Conservation (phyloP, 176 grass and related monocot species). For the Poa annua region DNA sequence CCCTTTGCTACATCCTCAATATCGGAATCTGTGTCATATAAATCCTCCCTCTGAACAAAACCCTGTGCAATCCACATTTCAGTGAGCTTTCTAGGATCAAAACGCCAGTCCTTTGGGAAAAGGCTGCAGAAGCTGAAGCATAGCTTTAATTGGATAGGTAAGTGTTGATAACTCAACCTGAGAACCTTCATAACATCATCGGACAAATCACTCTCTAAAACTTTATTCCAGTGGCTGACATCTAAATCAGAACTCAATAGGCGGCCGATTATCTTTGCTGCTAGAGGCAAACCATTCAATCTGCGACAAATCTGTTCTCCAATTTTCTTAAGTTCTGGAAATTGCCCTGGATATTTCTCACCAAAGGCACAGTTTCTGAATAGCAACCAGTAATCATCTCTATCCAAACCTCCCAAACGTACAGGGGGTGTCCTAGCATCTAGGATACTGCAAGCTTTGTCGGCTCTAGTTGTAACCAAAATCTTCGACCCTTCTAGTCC, state of each 20-base stretch:
- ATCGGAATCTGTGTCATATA: constrained; percentile 25
- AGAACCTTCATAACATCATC: constrained; percentile 69
- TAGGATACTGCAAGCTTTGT: constrained; percentile 44
- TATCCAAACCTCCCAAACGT: constrained; percentile 50
- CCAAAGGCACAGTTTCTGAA: constrained; percentile 51
- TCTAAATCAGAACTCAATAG: constrained; percentile 55
- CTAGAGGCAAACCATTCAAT: constrained; percentile 63
- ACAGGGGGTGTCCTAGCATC: constrained; percentile 28
- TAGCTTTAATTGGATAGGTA: constrained; percentile 54
- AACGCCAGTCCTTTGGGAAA: constrained; percentile 58
- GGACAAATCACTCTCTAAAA: constrained; percentile 60
- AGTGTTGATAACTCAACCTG: constrained; percentile 61
- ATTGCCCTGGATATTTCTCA: constrained; percentile 37
- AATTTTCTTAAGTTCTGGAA: constrained; percentile 52
- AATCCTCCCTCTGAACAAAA: constrained; percentile 51
- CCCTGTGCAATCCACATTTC: constrained; percentile 78
- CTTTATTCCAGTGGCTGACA: constrained; percentile 48
- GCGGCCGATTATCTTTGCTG: constrained; percentile 59
- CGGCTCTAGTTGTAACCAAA: constrained; percentile 51
- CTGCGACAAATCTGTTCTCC: constrained; percentile 51
- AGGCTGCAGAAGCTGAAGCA: constrained; percentile 75
- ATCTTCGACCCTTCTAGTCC: constrained; percentile 52
- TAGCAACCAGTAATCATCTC: constrained; percentile 58
- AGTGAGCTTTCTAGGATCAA: constrained; percentile 46
- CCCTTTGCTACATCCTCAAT: constrained; percentile 40